Percentiles rank a stretch among this genome's conserved stretches.
Evolutionary conservation across 2,329 filamentous ascomycete species (phyloP).

Genomic region (Colletotrichum tofieldiae): DNA sequence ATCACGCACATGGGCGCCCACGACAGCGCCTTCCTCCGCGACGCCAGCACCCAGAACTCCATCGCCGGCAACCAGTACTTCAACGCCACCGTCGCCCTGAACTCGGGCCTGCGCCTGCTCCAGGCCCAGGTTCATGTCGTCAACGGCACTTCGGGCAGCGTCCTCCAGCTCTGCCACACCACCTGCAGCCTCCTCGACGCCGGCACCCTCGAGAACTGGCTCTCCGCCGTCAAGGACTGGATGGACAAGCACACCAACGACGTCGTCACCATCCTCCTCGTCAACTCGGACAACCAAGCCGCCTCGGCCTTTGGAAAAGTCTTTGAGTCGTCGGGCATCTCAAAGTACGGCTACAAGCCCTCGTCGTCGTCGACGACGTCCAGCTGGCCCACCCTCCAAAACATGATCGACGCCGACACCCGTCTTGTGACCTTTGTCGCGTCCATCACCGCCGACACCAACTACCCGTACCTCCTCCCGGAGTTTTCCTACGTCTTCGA

Average conservation of each 20-base stretch:
- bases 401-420: slow-evolving; percentile 75
- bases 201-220: slow-evolving; percentile 76
- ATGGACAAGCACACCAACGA: slow-evolving; percentile 80
- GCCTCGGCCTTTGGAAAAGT: slow-evolving; percentile 68
- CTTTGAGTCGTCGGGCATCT: slow-evolving; percentile 73
- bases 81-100: slow-evolving; percentile 80
- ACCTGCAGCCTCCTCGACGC: slow-evolving; percentile 78
- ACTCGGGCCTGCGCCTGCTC: slow-evolving; percentile 80
- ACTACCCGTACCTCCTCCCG: slow-evolving; percentile 72
- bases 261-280: slow-evolving; percentile 81
- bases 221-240: slow-evolving; percentile 76
- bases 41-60: slow-evolving; percentile 73
- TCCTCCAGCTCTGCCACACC: slow-evolving; percentile 79
- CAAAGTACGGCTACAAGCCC: slow-evolving; percentile 73
- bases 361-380: slow-evolving; percentile 57
- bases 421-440: slow-evolving; percentile 81
- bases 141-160: slow-evolving; percentile 57
- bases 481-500: slow-evolving; percentile 81
- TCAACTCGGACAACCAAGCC: slow-evolving; percentile 76
- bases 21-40: slow-evolving; percentile 80
- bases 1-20: slow-evolving; percentile 86
- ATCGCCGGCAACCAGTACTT: slow-evolving; percentile 81
- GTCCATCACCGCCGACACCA: slow-evolving; percentile 59
- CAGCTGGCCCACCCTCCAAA: slow-evolving; percentile 80
- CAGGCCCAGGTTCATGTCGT: slow-evolving; percentile 80